Evolutionary conservation across 306 rosid species (phyloP).

Genomic region (Alnus rubra): DNA sequence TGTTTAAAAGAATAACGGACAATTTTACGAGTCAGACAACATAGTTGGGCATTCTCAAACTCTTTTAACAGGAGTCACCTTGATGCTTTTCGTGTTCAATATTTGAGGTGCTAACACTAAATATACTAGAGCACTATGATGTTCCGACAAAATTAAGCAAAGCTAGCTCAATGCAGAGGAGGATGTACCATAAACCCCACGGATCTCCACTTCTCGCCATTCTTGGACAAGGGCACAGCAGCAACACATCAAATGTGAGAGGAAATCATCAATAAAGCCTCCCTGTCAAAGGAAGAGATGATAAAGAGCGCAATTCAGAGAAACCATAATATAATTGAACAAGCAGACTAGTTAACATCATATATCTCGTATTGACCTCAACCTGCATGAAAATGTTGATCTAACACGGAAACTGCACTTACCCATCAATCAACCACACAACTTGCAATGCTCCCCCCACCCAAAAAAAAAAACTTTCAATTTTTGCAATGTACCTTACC

Average conservation of each 20-base stretch:
- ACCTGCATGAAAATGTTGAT: neutral
- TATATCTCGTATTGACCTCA: neutral
- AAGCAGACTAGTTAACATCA: neutral
- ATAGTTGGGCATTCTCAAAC: neutral
- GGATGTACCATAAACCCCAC: constrained; percentile 69
- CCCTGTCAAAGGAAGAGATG: constrained; percentile 53
- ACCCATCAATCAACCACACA: no score
- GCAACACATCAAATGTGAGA: constrained; percentile 96
- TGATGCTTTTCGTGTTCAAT: neutral
- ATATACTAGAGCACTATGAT: neutral
- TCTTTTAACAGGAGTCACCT: neutral
- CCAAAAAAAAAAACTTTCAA: no score
- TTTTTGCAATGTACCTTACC: no score
- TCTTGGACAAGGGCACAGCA: constrained; percentile 99
- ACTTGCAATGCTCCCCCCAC: no score
- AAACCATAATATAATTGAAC: constrained; percentile 3
- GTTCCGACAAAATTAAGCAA: constrained; percentile 4
- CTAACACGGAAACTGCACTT: neutral
- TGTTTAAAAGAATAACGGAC: neutral
- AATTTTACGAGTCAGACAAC: neutral
- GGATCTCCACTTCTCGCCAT: constrained; percentile 97
- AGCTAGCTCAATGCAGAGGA: constrained; percentile 15
- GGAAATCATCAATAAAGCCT: constrained; percentile 88
- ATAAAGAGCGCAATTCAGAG: constrained; percentile 28
- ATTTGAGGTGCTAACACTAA: neutral